Evolutionary conservation across 805 yeast genomes (phyloP).

Genomic region (Candida nanaspora): DNA sequence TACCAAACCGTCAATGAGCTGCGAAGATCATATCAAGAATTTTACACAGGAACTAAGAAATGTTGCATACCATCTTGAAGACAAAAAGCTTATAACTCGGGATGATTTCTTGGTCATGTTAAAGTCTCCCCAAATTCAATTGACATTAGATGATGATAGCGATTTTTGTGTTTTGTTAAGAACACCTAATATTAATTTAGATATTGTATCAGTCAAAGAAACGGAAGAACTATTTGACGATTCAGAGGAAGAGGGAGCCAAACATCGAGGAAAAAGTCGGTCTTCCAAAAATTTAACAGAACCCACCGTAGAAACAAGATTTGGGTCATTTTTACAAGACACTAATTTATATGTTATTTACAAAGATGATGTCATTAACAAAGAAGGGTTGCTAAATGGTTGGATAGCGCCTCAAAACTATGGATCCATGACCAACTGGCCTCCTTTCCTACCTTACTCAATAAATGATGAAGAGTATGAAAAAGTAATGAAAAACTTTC

Average conservation of each 20-base stretch:
- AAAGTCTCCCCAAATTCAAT: constrained; percentile 77
- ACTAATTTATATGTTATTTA: constrained; percentile 69
- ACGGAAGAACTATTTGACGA: constrained; percentile 27
- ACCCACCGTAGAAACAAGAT: constrained; percentile 52
- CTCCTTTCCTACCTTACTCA: constrained; percentile 72
- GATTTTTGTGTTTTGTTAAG: constrained; percentile 62
- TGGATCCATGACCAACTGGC: constrained; percentile 68
- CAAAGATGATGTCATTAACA: constrained; percentile 35
- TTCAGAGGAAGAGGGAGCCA: constrained; percentile 26
- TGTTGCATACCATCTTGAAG: constrained; percentile 24
- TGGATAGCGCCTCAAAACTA: constrained; percentile 37
- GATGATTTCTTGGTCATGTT: constrained; percentile 62
- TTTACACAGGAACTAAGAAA: constrained; percentile 48
- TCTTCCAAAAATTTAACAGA: constrained; percentile 2
- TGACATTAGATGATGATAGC: constrained; percentile 42
- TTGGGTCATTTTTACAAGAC: constrained; percentile 58
- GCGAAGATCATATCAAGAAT: constrained; percentile 30
- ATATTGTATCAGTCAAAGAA: constrained; percentile 53
- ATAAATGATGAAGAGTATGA: constrained; percentile 46
- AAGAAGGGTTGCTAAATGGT: constrained; percentile 8
- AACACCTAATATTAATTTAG: constrained; percentile 63
- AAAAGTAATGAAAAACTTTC: constrained; percentile 41
- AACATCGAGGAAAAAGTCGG: neutral
- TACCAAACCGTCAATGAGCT: constrained; percentile 4
- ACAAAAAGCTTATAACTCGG: constrained; percentile 24